Base-by-base conservation (phyloP, 345 rosid species). In the Microthlaspi erraticum region DNA sequence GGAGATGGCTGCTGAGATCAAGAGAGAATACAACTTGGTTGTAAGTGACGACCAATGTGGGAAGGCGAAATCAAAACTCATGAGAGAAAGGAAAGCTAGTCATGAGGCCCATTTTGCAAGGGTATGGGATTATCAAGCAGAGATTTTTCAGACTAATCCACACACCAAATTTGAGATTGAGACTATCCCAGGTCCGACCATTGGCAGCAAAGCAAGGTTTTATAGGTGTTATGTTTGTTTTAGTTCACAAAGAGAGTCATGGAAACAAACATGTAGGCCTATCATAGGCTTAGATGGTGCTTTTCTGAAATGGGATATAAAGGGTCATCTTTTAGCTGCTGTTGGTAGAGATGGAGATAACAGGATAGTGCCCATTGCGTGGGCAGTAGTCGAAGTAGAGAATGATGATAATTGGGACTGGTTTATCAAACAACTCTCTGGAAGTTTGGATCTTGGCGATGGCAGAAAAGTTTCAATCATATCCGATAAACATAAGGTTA, bases 261-360 rank as follows among this genome's bases (percentile, higher is more conserved):
- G 55, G 55, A 50, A 20, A 11, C 1, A 11, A 5, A 50, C 33
- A 10, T 50, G 33, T 50, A 50, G 37, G 12, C 57, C 57, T 6
- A 52, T 52, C 2, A 52, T 26, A 52, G 37, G 57, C 2, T 26
- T 52, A 29, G 37, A 52, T 52, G 56, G 56, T 4, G 56, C 36
- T 0, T 51, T 51, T 26, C 17, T 51, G 16, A 48, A 48, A 7
- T 48, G 53, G 53, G 53, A 49, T 8, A 11, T 49, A 19, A 49
- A 49, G 3, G 53, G 55, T 10, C 33, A 50, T 20, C 13, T 50
- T 1, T 23, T 20, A 11, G 34, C 34, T 23, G 16, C 29, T 1
- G n/a, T 26, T 23, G 56, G 56, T 6, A 51, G 32, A 51, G n/a
- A 51, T 26, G 17, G 23, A 20, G 23, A 20, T 20, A 20, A 20